A percentile compares a stretch with the other conserved stretches of the same genome.
phyloP scores from a whole-genome alignment of 768 basidiomycete genomes.

The Phylloporus sp. region DNA sequence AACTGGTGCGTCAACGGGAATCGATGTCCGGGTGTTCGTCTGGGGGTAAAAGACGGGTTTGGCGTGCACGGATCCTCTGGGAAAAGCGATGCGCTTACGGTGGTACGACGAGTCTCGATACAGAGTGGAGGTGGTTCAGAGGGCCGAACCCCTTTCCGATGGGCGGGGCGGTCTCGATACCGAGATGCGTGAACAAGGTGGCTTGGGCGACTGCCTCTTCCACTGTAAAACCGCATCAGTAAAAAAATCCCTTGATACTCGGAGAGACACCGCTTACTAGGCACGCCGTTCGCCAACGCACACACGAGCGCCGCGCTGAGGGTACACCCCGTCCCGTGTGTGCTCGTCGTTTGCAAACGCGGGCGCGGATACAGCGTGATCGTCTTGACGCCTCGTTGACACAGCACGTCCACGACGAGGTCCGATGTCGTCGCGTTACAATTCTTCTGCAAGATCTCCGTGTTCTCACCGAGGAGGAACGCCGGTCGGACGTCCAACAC shows the following conservation, averaged over 20 bases:
- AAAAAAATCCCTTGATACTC: not conserved
- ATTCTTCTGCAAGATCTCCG: slow-evolving; percentile 50
- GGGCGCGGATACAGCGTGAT: slow-evolving; percentile 56
- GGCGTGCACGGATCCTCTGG: not conserved
- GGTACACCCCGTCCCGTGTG: slow-evolving; percentile 93
- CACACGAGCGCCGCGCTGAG: slow-evolving; percentile 79
- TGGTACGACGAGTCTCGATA: slow-evolving; percentile 44
- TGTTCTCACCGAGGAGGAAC: slow-evolving; percentile 48
- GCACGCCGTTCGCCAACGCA: slow-evolving; percentile 47
- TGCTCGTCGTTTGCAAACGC: slow-evolving; percentile 60
- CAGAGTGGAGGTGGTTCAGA: slow-evolving; percentile 76
- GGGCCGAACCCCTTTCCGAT: slow-evolving; percentile 80
- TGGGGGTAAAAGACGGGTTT: slow-evolving; percentile 25
- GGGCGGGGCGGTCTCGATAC: slow-evolving; percentile 60
- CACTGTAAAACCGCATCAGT: slow-evolving; percentile 36
- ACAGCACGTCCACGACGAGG: slow-evolving; percentile 65
- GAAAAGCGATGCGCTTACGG: slow-evolving; percentile 42
- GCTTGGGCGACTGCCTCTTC: slow-evolving; percentile 56
- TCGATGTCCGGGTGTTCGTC: slow-evolving; percentile 54
- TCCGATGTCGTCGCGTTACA: slow-evolving; percentile 1
- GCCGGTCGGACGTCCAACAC: slow-evolving; percentile 39
- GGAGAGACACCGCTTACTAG: not conserved
- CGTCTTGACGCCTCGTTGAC: slow-evolving; percentile 29
- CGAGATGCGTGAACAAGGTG: slow-evolving; percentile 65
- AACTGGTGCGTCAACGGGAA: slow-evolving; percentile 66